A percentile compares a stretch with the other conserved stretches of the same genome.
These are phyloP conservation scores for Toxoplasma gondii DNA, from an alignment of 169 alveolate genomes.

Conservation along the genomic window DNA sequence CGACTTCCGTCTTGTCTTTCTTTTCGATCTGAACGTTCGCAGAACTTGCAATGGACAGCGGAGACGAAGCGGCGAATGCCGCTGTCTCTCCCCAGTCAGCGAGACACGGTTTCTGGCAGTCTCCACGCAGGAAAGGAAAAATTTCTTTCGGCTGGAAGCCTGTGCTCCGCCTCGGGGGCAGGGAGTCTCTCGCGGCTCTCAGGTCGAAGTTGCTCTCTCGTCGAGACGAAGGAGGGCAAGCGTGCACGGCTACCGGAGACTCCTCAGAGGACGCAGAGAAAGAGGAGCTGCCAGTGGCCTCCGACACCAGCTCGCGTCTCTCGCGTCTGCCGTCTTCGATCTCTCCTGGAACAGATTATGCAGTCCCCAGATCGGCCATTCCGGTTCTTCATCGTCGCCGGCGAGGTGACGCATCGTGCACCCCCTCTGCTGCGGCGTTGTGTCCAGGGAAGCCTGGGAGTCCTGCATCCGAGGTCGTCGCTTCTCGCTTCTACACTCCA, in stretches of 20 bases:
- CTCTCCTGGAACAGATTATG: neutral
- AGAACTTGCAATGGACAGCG: too few relatives aligned
- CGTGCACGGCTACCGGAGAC: neutral
- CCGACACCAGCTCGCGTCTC: neutral
- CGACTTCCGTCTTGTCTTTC: too few relatives aligned
- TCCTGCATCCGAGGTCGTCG: neutral
- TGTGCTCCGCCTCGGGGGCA: conserved; percentile 26
- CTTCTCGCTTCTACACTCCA: neutral
- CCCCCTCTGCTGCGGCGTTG: neutral
- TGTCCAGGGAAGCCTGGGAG: neutral
- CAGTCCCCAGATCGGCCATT: neutral
- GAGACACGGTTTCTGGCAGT: too few relatives aligned
- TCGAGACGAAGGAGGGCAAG: neutral
- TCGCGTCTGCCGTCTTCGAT: neutral
- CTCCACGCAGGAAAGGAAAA: neutral
- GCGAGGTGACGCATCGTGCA: neutral
- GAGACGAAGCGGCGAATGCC: too few relatives aligned
- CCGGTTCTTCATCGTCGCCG: neutral
- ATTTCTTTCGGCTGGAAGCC: neutral
- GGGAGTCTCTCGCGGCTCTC: neutral
- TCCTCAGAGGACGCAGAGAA: neutral
- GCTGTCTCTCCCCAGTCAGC: too few relatives aligned
- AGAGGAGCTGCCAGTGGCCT: neutral
- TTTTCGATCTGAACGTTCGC: too few relatives aligned
- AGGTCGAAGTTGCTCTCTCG: neutral